Evolutionary conservation across 371 early-diverging fungal species (phyloP).

Genomic region (Mortierella sp.): DNA sequence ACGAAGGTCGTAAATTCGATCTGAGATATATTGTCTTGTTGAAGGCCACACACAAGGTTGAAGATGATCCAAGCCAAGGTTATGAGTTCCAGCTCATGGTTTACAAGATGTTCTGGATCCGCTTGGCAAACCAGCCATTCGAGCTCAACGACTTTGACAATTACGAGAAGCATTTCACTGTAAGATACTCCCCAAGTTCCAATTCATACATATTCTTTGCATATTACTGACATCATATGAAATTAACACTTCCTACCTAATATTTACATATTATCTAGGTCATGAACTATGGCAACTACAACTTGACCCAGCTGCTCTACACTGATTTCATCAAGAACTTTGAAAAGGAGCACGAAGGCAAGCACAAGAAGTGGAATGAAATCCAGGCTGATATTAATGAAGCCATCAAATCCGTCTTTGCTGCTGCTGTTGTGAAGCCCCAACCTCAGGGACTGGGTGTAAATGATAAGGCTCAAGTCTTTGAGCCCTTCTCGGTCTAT

Average conservation of each 20-base stretch:
- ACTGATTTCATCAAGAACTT: slow-evolving; percentile 70
- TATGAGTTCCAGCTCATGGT: slow-evolving; percentile 61
- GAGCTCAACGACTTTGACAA: slow-evolving; percentile 62
- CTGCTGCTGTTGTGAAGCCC: slow-evolving; percentile 61
- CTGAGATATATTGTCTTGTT: slow-evolving; percentile 69
- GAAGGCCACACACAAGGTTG: slow-evolving; percentile 55
- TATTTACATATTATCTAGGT: slow-evolving; percentile 16
- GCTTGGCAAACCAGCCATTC: slow-evolving; percentile 66
- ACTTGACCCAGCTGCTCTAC: slow-evolving; percentile 69
- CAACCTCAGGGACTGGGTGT: slow-evolving; percentile 63
- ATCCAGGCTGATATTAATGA: slow-evolving; percentile 66
- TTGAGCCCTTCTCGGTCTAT: slow-evolving; percentile 66
- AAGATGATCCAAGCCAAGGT: slow-evolving; percentile 45
- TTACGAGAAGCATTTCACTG: slow-evolving; percentile 71
- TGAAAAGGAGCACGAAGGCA: slow-evolving; percentile 63
- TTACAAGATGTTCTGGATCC: slow-evolving; percentile 74
- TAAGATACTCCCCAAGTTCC: slow-evolving; percentile 12
- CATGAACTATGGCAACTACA: slow-evolving; percentile 69
- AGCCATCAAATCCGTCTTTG: slow-evolving; percentile 65
- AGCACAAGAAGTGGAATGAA: slow-evolving; percentile 59
- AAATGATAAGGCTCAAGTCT: slow-evolving; percentile 36
- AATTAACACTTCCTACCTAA: neutral
- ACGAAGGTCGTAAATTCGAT: slow-evolving; percentile 72
- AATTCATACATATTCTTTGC: neutral
- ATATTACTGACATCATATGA: neutral